Conservation (phyloP, 1,284 basidiomycete species). For the Rhodotorula sp. region DNA sequence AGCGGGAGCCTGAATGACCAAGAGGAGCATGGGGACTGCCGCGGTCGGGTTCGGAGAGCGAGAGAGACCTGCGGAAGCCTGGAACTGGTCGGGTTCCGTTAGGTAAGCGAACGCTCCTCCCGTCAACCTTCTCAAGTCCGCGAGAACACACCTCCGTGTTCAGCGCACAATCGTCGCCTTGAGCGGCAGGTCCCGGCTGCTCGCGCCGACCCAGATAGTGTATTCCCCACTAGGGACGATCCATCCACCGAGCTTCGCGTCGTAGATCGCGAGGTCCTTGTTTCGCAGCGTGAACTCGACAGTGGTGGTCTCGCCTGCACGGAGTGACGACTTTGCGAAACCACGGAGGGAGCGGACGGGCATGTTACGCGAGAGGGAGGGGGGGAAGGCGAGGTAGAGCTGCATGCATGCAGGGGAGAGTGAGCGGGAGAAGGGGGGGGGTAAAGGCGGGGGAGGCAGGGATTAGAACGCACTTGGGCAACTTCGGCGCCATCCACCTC, state of each 20-base stretch:
- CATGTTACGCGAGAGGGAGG: conserved; percentile 25
- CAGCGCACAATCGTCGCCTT: too few species aligned
- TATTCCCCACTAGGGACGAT: conserved; percentile 52
- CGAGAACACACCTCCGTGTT: too few species aligned
- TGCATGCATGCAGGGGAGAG: conserved; percentile 26
- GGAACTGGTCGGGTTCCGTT: too few species aligned
- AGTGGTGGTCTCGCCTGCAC: conserved; percentile 47
- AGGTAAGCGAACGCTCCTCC: too few species aligned
- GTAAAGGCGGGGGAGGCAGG: neutral
- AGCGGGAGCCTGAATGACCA: too few species aligned
- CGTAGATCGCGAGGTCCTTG: conserved; percentile 55
- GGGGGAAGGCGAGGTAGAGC: conserved; percentile 53
- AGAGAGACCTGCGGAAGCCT: too few species aligned
- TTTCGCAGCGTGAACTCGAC: conserved; percentile 52
- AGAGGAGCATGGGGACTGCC: too few species aligned
- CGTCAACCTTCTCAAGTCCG: too few species aligned
- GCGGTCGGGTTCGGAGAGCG: too few species aligned
- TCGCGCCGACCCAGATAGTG: conserved; percentile 50
- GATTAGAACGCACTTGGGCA: conserved; percentile 48
- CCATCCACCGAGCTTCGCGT: conserved; percentile 52
- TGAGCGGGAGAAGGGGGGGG: neutral
- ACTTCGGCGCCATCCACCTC: conserved; percentile 53
- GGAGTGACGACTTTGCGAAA: conserved; percentile 49
- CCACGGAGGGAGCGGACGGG: conserved; percentile 49
- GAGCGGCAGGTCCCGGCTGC: too few species aligned